phyloP scores from a whole-genome alignment of 495 filamentous ascomycete species.

The Hypoxylon intermedium region DNA sequence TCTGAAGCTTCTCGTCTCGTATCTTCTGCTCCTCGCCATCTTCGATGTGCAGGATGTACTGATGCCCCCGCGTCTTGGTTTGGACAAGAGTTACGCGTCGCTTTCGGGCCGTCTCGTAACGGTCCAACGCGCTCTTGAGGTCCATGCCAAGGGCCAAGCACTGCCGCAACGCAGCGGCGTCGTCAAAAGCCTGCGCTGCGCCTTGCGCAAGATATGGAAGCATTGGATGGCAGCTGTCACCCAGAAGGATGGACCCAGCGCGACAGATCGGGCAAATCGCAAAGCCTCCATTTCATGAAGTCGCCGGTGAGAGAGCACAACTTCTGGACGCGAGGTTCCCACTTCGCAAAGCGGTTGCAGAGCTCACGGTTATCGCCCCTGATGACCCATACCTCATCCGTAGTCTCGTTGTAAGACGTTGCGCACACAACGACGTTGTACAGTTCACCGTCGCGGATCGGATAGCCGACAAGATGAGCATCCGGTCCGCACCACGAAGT shows the following conservation, averaged over 20 bases:
- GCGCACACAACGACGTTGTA: conserved; percentile 58
- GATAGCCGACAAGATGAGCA: conserved; percentile 57
- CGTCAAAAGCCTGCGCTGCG: conserved; percentile 52
- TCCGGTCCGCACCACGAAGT: conserved; percentile 56
- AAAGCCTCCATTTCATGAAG: conserved; percentile 52
- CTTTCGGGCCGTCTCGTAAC: conserved; percentile 18
- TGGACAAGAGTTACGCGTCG: conserved; percentile 26
- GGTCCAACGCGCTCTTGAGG: conserved; percentile 5
- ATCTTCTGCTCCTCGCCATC: conserved; percentile 31
- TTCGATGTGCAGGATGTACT: conserved; percentile 39
- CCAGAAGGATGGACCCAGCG: conserved; percentile 49
- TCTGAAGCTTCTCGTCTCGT: conserved; percentile 29
- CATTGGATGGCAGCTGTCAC: conserved; percentile 65
- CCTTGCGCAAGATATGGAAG: conserved; percentile 64
- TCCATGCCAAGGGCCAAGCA: conserved; percentile 33
- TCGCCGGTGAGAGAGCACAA: conserved; percentile 46
- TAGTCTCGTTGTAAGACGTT: conserved; percentile 43
- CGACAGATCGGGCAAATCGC: conserved; percentile 45
- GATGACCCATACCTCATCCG: conserved; percentile 45
- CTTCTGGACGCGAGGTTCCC: conserved; percentile 49
- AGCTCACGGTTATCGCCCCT: conserved; percentile 49
- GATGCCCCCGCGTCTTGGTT: conserved; percentile 37
- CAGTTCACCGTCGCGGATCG: conserved; percentile 51
- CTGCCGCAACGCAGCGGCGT: conserved; percentile 46
- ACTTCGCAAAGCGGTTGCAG: conserved; percentile 44